Conservation (phyloP, 805 yeast genomes). For the Candida boleticola region DNA sequence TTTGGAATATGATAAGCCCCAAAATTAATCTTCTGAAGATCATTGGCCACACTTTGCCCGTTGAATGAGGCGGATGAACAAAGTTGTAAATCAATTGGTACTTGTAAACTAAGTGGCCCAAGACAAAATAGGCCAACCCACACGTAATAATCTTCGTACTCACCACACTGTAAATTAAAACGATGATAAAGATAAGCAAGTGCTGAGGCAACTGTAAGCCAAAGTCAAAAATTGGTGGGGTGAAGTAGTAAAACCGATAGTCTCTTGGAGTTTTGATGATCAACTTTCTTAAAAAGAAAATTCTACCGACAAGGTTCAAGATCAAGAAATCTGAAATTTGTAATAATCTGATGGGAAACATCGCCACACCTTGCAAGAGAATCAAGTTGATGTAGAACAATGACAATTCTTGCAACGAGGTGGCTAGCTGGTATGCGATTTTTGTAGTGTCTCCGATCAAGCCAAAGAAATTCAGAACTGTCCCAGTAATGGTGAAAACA, state of each 20-base stretch:
- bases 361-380: conserved; percentile 65
- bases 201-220: conserved; percentile 64
- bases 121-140: conserved; percentile 53
- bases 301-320: conserved; percentile 38
- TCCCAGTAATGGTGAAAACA: conserved; percentile 61
- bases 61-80: conserved; percentile 65
- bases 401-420: conserved; percentile 49
- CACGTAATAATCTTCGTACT: conserved; percentile 59
- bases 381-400: conserved; percentile 60
- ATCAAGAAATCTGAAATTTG: conserved; percentile 55
- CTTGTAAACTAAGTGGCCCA: conserved; percentile 60
- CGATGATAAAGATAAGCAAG: conserved; percentile 55
- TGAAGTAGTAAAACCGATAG: conserved; percentile 49
- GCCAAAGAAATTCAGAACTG: conserved; percentile 58
- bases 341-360: conserved; percentile 57
- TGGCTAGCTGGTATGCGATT: conserved; percentile 54
- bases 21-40: conserved; percentile 54
- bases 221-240: conserved; percentile 59
- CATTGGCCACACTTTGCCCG: conserved; percentile 68
- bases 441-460: conserved; percentile 57
- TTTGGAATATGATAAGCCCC: conserved; percentile 54
- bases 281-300: conserved; percentile 37
- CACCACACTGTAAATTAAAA: conserved; percentile 58
- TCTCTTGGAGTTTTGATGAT: conserved; percentile 50
- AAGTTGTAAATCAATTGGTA: conserved; percentile 59